phyloP scores from a whole-genome alignment of 306 rosid species.

The Vicia faba region DNA sequence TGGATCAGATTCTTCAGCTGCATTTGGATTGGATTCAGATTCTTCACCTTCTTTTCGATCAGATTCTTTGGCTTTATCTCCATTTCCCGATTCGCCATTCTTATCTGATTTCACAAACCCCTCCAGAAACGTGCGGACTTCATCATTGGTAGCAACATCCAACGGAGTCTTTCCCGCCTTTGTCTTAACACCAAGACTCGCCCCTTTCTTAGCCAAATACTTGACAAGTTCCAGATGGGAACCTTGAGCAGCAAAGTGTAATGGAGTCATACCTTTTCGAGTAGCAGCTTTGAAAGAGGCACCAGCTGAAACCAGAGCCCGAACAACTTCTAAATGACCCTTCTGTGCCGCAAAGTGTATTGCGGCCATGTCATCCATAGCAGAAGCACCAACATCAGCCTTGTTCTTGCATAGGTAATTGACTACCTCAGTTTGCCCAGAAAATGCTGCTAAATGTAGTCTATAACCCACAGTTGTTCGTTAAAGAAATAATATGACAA shows the following conservation, averaged over 20 bases:
- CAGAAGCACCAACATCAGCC: conserved; percentile 92
- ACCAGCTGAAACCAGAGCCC: conserved; percentile 60
- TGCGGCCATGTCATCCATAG: conserved; percentile 98
- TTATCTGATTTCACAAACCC: conserved; percentile 48
- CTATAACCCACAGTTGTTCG: conserved; percentile 51
- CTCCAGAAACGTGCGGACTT: conserved; percentile 63
- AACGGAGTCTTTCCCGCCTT: conserved; percentile 77
- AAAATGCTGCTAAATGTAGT: conserved; percentile 93
- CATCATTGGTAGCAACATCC: conserved; percentile 73
- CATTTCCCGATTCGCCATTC: conserved; percentile 48
- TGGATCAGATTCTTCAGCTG: conserved; percentile 40
- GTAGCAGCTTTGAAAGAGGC: conserved; percentile 66
- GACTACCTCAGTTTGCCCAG: conserved; percentile 77
- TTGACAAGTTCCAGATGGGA: conserved; percentile 75
- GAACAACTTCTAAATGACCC: conserved; percentile 80
- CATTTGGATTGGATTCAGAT: conserved; percentile 19
- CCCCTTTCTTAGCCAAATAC: conserved; percentile 85
- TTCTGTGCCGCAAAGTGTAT: conserved; percentile 90
- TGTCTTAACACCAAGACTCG: conserved; percentile 61
- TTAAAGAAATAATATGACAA: conserved; percentile 41
- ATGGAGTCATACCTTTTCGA: conserved; percentile 83
- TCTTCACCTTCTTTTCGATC: conserved; percentile 32
- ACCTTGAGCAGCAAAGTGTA: conserved; percentile 89
- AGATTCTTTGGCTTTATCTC: conserved; percentile 45
- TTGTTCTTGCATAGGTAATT: conserved; percentile 74